phyloP scores from a whole-genome alignment of 1,284 basidiomycete species.

The Microbotryum intermedium region DNA sequence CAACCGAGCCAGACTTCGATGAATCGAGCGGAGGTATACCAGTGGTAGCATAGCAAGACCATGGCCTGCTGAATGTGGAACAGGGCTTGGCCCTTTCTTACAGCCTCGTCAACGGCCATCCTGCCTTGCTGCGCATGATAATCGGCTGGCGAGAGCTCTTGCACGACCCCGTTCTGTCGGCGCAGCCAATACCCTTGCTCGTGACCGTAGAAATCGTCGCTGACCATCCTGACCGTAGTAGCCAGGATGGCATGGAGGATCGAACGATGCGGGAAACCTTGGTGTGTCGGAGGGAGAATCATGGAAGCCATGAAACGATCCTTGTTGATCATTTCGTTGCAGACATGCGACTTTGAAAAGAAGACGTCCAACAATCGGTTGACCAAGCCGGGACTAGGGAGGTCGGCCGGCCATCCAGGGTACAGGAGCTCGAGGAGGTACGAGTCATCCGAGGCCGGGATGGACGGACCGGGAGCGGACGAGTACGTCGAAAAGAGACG shows the following conservation, averaged over 20 bases:
- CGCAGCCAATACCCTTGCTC: conserved; percentile 28
- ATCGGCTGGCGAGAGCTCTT: too few relatives aligned
- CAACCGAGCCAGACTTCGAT: conserved; percentile 83
- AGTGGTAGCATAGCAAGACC: conserved; percentile 72
- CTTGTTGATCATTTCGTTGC: conserved; percentile 51
- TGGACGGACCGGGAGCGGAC: too few relatives aligned
- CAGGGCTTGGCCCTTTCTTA: conserved; percentile 72
- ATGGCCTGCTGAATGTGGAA: conserved; percentile 75
- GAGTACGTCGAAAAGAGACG: too few relatives aligned
- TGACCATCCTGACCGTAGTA: conserved; percentile 67
- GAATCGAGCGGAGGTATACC: conserved; percentile 77
- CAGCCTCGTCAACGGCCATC: conserved; percentile 68
- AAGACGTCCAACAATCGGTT: conserved; percentile 27
- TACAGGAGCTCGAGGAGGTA: conserved; percentile 18
- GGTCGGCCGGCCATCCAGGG: conserved; percentile 25
- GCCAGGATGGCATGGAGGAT: conserved; percentile 78
- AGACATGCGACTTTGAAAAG: conserved; percentile 22
- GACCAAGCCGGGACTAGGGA: conserved; percentile 25
- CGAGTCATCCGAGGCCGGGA: background rate
- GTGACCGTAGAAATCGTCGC: conserved; percentile 44
- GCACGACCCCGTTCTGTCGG: too few relatives aligned
- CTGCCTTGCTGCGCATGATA: too few relatives aligned
- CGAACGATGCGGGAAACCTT: conserved; percentile 67
- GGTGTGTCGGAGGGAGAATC: conserved; percentile 61
- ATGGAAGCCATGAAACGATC: conserved; percentile 64